Evolutionary conservation across 1,284 basidiomycete genomes (phyloP).

Genomic region (Moniliophthora roreri): DNA sequence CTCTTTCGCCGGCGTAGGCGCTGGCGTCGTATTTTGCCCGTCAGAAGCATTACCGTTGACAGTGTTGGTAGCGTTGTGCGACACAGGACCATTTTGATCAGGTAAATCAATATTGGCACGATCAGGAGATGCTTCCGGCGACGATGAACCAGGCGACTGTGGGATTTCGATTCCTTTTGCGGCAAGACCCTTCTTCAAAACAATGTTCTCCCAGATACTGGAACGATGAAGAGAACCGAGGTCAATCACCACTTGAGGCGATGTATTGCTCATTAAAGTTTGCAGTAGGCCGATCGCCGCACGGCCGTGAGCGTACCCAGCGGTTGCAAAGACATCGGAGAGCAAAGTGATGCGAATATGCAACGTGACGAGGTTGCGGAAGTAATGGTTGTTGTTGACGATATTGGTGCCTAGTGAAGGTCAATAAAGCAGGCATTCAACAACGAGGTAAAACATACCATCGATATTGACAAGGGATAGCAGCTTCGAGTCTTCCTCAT

Average conservation of each 20-base stretch:
- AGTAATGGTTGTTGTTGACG: conserved; percentile 60
- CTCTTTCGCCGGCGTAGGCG: conserved; percentile 22
- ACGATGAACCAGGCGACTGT: conserved; percentile 37
- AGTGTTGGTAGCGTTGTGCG: conserved; percentile 20
- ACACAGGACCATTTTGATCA: conserved; percentile 29
- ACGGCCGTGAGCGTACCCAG: conserved; percentile 82
- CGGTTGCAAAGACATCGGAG: conserved; percentile 87
- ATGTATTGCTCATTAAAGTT: conserved; percentile 64
- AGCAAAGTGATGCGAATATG: conserved; percentile 83
- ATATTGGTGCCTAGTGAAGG: conserved; percentile 42
- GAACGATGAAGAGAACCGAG: conserved; percentile 86
- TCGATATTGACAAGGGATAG: conserved; percentile 56
- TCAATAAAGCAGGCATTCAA: conserved; percentile 9
- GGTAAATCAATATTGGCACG: conserved; percentile 38
- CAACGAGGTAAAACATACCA: conserved; percentile 31
- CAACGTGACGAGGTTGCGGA: conserved; percentile 77
- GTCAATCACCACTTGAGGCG: conserved; percentile 68
- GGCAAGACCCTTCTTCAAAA: conserved; percentile 63
- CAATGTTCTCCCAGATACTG: conserved; percentile 84
- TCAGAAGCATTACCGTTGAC: conserved; percentile 16
- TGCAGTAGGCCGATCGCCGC: conserved; percentile 77
- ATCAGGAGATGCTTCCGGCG: conserved; percentile 45
- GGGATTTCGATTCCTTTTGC: conserved; percentile 51
- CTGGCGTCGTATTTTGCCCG: conserved; percentile 17
- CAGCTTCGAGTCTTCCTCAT: conserved; percentile 58